Base-by-base conservation (phyloP, 805 yeast genomes). In the Wickerhamomyces alni region DNA sequence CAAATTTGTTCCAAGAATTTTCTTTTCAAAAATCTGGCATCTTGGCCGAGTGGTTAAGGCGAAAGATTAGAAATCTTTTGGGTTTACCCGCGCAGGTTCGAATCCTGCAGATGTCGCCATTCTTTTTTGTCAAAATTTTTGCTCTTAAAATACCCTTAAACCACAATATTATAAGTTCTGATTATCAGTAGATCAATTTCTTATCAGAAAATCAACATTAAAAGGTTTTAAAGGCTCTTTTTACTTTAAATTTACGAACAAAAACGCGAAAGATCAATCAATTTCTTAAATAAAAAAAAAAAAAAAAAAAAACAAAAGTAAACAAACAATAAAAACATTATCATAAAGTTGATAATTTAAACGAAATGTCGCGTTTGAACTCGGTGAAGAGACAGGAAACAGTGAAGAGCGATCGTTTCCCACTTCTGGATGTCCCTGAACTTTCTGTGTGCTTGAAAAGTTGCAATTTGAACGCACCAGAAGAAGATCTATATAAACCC, bases 81-180 rank as follows among this genome's bases (percentile, higher is more conserved):
- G 75, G 74, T 69, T 67, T 69, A 66, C 74, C 74, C 74, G 75
- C 75, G 71, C 74, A 70, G 75, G 74, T 75, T 76, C 82, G 79
- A 76, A 61, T 75, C 82, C 82, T 76, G 82, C 80, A 72, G 81
- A 71, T 75, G 80, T 75, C 81, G 80, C 50, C 58, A 60, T 61
- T 59, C 65, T 62, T 64, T 63, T 22, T 12, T 26, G 8, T n/a
- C n/a, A n/a, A n/a, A n/a, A n/a, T 21, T 21, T 21, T 21, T 21
- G 24, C n/a, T n/a, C n/a, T n/a, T n/a, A n/a, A n/a, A n/a, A n/a
- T n/a, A n/a, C n/a, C n/a, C n/a, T n/a, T n/a, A n/a, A n/a, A n/a
- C n/a, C n/a, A n/a, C n/a, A n/a, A n/a, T n/a, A n/a, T n/a, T n/a
- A n/a, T n/a, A n/a, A n/a, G n/a, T n/a, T n/a, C n/a, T n/a, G n/a